Percentiles rank a stretch among this genome's conserved stretches.
These are phyloP conservation scores for Eucalyptus rudis DNA, from an alignment of 345 rosid species.

Conservation along the genomic window DNA sequence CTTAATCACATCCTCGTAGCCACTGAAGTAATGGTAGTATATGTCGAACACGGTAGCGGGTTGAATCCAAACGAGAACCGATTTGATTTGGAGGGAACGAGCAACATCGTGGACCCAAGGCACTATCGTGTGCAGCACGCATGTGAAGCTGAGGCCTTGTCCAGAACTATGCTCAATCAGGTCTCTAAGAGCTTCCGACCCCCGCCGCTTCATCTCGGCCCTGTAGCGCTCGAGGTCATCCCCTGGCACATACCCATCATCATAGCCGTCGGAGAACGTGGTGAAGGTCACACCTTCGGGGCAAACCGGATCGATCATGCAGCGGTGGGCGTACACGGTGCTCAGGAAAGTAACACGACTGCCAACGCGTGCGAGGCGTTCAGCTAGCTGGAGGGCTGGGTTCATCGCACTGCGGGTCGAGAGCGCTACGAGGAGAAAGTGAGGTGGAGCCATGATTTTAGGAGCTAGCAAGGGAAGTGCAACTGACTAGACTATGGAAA, in stretches of 20 bases:
- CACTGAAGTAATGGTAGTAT: constrained; percentile 40
- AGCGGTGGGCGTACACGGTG: constrained; percentile 17
- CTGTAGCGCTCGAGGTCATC: neutral
- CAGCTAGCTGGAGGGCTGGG: constrained; percentile 44
- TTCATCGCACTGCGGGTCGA: constrained; percentile 55
- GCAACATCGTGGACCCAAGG: constrained; percentile 40
- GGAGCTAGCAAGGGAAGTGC: neutral
- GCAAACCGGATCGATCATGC: constrained; percentile 8
- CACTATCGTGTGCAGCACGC: no score
- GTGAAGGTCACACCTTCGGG: constrained; percentile 19
- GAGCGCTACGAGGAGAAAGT: constrained; percentile 28
- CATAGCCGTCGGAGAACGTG: constrained; percentile 43
- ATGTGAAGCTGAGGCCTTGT: no score
- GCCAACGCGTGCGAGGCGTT: constrained; percentile 35
- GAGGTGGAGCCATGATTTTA: neutral
- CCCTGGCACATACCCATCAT: constrained; percentile 17
- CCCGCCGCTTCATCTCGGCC: neutral
- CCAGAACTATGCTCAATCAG: no score
- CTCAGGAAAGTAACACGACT: constrained; percentile 34
- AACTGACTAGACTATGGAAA: neutral
- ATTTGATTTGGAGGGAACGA: constrained; percentile 16
- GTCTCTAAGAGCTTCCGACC: no score
- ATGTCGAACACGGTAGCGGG: constrained; percentile 45
- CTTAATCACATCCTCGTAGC: constrained; percentile 9
- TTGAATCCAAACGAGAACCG: constrained; percentile 44